A percentile compares a stretch with the other conserved stretches of the same genome.
Conservation (phyloP, 2,329 filamentous ascomycete genomes). For the Elsinoe batatas region DNA sequence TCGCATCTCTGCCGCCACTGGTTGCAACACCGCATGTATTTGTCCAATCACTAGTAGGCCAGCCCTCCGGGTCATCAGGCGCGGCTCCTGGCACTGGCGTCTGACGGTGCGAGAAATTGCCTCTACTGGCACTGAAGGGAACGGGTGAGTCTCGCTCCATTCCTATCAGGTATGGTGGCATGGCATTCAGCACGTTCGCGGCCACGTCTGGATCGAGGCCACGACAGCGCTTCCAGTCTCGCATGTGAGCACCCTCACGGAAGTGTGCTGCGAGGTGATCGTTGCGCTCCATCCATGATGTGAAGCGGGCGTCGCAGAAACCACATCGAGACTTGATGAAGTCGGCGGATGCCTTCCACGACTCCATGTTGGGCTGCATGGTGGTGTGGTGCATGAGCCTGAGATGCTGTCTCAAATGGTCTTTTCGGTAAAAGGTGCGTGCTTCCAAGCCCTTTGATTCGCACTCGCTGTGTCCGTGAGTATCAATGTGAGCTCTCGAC, state of each 20-base stretch:
- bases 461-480: conserved; percentile 53
- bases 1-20: not conserved
- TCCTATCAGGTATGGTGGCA: conserved; percentile 44
- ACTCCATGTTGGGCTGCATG: conserved; percentile 53
- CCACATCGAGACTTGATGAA: conserved; percentile 47
- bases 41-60: not conserved
- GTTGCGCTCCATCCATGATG: conserved; percentile 41
- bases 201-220: conserved; percentile 41
- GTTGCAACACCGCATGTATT: not conserved
- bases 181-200: conserved; percentile 40
- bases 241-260: conserved; percentile 43
- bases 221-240: conserved; percentile 46
- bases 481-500: conserved; percentile 46
- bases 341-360: conserved; percentile 48
- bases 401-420: conserved; percentile 52
- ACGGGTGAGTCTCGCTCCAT: conserved; percentile 37
- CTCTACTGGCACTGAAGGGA: conserved; percentile 38
- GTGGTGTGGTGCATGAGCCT: conserved; percentile 53
- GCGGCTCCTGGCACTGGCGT: not conserved
- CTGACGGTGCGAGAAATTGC: not conserved
- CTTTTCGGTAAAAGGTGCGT: conserved; percentile 53
- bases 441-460: conserved; percentile 56
- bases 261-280: conserved; percentile 49
- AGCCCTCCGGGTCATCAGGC: conserved; percentile 4
- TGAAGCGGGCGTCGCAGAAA: conserved; percentile 41